Percentiles rank a stretch among this genome's conserved stretches.
These are phyloP conservation scores for Boletales sp. DNA, from an alignment of 768 basidiomycete species.

Conservation along the genomic window DNA sequence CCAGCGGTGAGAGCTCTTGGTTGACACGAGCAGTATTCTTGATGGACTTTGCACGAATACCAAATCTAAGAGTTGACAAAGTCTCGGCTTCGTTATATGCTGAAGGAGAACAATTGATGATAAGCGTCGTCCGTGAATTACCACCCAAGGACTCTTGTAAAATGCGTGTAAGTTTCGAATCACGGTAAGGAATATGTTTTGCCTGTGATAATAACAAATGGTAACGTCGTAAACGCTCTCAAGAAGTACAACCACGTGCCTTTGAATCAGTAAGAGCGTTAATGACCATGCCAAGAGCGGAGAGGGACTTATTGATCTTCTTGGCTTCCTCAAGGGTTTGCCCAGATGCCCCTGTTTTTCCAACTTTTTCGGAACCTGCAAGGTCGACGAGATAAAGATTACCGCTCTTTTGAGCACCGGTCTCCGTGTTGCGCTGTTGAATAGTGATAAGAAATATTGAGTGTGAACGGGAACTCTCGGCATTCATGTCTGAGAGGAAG, in stretches of 20 bases:
- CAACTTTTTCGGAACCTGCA: slow-evolving; percentile 98
- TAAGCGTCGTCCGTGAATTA: slow-evolving; percentile 93
- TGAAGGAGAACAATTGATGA: slow-evolving; percentile 98
- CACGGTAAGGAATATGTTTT: slow-evolving; percentile 96
- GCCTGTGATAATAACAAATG: slow-evolving; percentile 47
- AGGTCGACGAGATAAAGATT: slow-evolving; percentile 97
- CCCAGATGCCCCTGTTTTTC: slow-evolving; percentile 98
- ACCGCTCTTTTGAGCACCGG: slow-evolving; percentile 93
- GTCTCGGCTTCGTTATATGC: slow-evolving; percentile 98
- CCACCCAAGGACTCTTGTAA: slow-evolving; percentile 98
- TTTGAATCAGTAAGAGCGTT: slow-evolving; percentile 96
- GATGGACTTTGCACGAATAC: slow-evolving; percentile 99
- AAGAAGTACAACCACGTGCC: slow-evolving; percentile 41
- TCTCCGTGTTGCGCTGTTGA: slow-evolving; percentile 93
- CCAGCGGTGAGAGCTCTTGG: slow-evolving; percentile 92
- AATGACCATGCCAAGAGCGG: slow-evolving; percentile 98
- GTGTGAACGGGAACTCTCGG: slow-evolving; percentile 97
- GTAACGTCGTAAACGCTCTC: slow-evolving; percentile 2
- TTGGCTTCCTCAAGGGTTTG: slow-evolving; percentile 99
- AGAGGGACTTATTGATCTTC: slow-evolving; percentile 99
- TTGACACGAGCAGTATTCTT: slow-evolving; percentile 99
- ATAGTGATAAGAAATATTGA: slow-evolving; percentile 99
- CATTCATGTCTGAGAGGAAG: slow-evolving; percentile 85
- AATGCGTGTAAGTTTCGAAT: slow-evolving; percentile 98
- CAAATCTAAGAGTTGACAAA: slow-evolving; percentile 94